These are phyloP conservation scores for Scedosporium apiospermum DNA, from an alignment of 2,329 filamentous ascomycete species.

Conservation along the genomic window DNA sequence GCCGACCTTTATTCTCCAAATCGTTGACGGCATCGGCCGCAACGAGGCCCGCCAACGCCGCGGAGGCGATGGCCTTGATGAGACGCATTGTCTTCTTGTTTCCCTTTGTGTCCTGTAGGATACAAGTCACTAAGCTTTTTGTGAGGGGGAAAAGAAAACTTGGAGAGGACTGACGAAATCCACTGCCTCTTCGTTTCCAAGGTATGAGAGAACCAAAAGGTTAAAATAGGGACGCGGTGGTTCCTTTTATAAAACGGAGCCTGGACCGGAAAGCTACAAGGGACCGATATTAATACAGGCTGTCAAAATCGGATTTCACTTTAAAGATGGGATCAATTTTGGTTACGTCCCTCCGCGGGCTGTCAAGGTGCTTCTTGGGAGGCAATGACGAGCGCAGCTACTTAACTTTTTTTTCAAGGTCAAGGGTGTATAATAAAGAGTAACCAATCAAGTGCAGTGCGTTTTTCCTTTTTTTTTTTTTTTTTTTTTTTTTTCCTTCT, in stretches of 20 bases:
- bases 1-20: constrained; percentile 14
- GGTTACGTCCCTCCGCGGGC: neutral
- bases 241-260: neutral
- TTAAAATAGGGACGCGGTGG: neutral
- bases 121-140: neutral
- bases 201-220: neutral
- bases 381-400: no score
- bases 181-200: neutral
- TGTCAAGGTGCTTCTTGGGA: no score
- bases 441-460: no score
- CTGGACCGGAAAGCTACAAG: neutral
- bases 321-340: neutral
- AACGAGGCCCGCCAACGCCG: constrained; percentile 6
- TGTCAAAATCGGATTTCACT: neutral
- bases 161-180: neutral
- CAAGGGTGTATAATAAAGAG: no score
- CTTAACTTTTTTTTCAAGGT: no score
- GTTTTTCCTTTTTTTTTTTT: no score
- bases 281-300: neutral
- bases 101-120: neutral
- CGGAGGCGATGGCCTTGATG: neutral
- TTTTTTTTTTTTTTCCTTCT: no score
- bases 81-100: constrained; percentile 2
- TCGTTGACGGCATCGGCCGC: constrained; percentile 15
- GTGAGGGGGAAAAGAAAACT: neutral